phyloP scores from a whole-genome alignment of 805 yeast genomes.

The Ogataea trehalophila region DNA sequence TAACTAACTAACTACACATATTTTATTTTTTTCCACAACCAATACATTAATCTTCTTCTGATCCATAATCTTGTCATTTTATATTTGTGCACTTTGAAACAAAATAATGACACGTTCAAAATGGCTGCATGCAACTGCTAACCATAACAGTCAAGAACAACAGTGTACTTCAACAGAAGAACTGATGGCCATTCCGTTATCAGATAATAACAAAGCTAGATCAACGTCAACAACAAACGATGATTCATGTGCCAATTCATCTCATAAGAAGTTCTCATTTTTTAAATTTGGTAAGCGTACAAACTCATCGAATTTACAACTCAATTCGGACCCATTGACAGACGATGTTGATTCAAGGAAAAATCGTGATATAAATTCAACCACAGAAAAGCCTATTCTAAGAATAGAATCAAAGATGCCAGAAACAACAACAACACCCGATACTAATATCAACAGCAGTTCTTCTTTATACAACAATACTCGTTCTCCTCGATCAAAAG shows the following conservation, averaged over 20 bases:
- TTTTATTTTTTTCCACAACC: no score
- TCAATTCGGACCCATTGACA: background rate
- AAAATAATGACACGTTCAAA: no score
- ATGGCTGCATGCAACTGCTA: no score
- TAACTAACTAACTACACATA: no score
- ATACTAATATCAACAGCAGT: background rate
- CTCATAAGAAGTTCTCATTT: slow-evolving; percentile 1
- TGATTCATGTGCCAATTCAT: background rate
- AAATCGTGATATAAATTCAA: background rate
- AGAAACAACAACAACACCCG: background rate
- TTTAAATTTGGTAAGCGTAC: slow-evolving; percentile 1
- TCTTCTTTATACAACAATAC: background rate
- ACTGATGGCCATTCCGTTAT: no score
- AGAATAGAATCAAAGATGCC: background rate
- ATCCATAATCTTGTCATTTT: no score
- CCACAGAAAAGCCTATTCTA: no score
- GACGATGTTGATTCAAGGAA: no score
- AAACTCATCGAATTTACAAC: background rate
- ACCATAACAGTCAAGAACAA: no score
- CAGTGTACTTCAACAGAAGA: no score
- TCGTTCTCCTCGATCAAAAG: background rate
- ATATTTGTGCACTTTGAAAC: no score
- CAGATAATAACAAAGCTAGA: background rate
- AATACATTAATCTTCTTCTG: no score
- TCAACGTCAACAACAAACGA: background rate